These are phyloP conservation scores for Hypoxylon sp. DNA, from an alignment of 2,329 filamentous ascomycete genomes.

Conservation along the genomic window DNA sequence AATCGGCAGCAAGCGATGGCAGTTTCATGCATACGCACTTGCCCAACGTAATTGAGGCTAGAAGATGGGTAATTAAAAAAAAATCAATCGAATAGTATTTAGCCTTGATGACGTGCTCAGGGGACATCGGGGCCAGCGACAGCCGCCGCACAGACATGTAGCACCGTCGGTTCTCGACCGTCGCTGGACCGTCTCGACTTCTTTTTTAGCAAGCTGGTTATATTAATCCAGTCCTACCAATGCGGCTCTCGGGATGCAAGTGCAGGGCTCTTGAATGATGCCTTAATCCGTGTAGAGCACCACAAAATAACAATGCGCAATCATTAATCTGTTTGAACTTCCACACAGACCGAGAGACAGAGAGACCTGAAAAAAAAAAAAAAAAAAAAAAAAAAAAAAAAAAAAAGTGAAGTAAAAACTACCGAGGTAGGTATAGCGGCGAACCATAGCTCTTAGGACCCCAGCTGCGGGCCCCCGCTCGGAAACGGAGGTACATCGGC, in stretches of 20 bases:
- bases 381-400: neutral
- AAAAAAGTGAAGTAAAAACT: neutral
- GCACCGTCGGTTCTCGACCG: conserved; percentile 38
- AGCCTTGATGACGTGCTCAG: conserved; percentile 54
- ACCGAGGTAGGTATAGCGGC: conserved; percentile 2
- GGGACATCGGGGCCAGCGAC: conserved; percentile 44
- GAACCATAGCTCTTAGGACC: neutral
- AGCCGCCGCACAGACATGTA: conserved; percentile 28
- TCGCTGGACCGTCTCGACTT: conserved; percentile 20
- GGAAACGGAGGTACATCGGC: neutral
- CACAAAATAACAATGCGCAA: neutral
- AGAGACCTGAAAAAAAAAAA: neutral
- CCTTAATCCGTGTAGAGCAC: conserved; percentile 25
- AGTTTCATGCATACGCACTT: conserved; percentile 16
- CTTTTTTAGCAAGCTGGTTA: conserved; percentile 15
- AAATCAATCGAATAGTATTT: conserved; percentile 44
- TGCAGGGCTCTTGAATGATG: conserved; percentile 32
- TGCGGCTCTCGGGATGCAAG: conserved; percentile 40
- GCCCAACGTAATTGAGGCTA: conserved; percentile 23
- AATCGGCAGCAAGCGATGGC: conserved; percentile 24
- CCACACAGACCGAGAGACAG: neutral
- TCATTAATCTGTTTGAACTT: neutral
- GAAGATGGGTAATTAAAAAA: conserved; percentile 33
- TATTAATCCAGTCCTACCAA: conserved; percentile 12
- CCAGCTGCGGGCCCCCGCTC: neutral